Evolutionary conservation across 371 early-diverging fungal genomes (phyloP).

Genomic region (Thermomucor indicae-seudaticae): DNA sequence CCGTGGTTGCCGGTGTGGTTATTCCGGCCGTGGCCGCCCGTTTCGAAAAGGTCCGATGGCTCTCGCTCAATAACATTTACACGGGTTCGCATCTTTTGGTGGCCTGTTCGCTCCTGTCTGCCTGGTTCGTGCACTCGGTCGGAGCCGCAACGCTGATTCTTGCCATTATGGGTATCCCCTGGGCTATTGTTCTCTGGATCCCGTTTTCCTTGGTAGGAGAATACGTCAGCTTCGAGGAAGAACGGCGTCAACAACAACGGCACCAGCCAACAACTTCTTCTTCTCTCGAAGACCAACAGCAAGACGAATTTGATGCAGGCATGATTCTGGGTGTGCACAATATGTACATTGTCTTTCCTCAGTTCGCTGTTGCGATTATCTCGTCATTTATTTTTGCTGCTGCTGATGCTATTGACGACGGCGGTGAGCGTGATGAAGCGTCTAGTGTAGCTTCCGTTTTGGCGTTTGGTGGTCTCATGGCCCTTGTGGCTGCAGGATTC

Average conservation of each 20-base stretch:
- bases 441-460: constrained; percentile 47
- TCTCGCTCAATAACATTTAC: constrained; percentile 36
- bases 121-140: constrained; percentile 39
- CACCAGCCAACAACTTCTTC: not conserved
- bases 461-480: constrained; percentile 60
- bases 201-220: constrained; percentile 70
- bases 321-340: constrained; percentile 69
- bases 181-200: constrained; percentile 67
- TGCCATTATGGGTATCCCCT: constrained; percentile 55
- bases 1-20: constrained; percentile 44
- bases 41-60: constrained; percentile 7
- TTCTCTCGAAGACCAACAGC: constrained; percentile 3
- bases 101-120: constrained; percentile 14
- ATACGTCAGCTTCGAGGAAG: constrained; percentile 30
- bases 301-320: constrained; percentile 32
- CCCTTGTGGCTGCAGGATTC: constrained; percentile 50
- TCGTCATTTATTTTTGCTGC: constrained; percentile 31
- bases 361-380: constrained; percentile 43
- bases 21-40: constrained; percentile 26
- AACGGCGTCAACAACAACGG: not conserved
- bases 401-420: constrained; percentile 24
- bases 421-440: constrained; percentile 15
- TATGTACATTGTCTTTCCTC: constrained; percentile 69
- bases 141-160: constrained; percentile 45
- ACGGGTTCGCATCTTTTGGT: constrained; percentile 18